Evolutionary conservation across 2,329 filamentous ascomycete genomes (phyloP).

Genomic region (Aspergillus pseudotamarii): DNA sequence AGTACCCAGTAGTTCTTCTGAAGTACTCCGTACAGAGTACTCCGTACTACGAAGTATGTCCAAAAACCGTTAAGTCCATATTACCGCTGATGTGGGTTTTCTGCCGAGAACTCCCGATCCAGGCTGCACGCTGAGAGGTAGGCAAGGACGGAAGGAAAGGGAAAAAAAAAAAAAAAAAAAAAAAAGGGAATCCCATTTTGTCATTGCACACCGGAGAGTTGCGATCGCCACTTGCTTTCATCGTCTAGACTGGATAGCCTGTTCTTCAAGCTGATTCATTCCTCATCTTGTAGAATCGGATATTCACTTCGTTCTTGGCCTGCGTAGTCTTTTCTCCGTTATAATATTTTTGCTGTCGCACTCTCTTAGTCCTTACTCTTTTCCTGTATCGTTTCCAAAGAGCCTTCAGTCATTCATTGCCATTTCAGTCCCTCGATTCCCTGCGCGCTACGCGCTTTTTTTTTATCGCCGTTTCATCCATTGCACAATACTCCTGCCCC

Average conservation of each 20-base stretch:
- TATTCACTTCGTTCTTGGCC: not conserved
- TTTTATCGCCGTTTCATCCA: not conserved
- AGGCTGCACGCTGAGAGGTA: slow-evolving; percentile 11
- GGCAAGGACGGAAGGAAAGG: not conserved
- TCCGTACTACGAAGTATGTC: not conserved
- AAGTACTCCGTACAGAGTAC: no score
- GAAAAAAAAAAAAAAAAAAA: slow-evolving; percentile 5
- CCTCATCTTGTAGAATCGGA: slow-evolving; percentile 13
- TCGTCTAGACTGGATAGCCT: slow-evolving; percentile 10
- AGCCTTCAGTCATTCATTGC: not conserved
- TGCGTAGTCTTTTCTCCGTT: not conserved
- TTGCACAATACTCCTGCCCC: not conserved
- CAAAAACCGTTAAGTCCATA: no score
- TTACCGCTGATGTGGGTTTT: not conserved
- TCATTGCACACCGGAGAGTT: slow-evolving; percentile 6
- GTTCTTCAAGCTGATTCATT: slow-evolving; percentile 4
- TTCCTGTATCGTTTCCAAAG: not conserved
- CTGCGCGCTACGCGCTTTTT: not conserved
- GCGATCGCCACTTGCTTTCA: slow-evolving; percentile 19
- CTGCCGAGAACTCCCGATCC: slow-evolving; percentile 30
- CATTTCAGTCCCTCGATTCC: not conserved
- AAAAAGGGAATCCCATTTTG: slow-evolving; percentile 19
- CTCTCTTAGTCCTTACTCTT: not conserved
- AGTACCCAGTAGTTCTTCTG: not conserved
- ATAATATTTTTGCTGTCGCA: not conserved